Evolutionary conservation across 139 green algal species (phyloP), one percentile per base, ranked within the genome.

Genomic region (Chlamydomonas sp.): DNA sequence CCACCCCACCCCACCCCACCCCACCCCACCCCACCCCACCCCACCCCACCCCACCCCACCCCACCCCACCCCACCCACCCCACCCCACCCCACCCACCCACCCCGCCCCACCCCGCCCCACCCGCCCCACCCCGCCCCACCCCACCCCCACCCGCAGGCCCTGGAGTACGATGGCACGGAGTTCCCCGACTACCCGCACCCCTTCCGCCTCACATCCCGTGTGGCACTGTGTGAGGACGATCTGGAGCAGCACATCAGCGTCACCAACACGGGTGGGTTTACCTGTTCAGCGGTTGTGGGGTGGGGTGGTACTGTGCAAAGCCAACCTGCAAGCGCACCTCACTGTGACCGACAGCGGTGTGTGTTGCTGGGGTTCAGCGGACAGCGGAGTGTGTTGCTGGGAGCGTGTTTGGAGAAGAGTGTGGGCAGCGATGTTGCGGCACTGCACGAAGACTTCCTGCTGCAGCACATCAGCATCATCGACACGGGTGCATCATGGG

Each of bases 121-220:
- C n/a, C n/a, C 31, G 0, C 31, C 31, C 31, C 31, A 49, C 31
- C 31, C 31, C 31, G 0, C 31, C 31, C 31, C 31, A 49, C 31
- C 63, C 8, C 10, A 4, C 17, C 71, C n/a, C 17, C 75, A 16
- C 64, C n/a, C 66, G 63, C 89, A 94, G 90, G 79, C 71, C 9
- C 77, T 93, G 20, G 20, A 79, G 71, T 91, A 91, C 6, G 90
- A 77, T 73, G 90, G 92, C 61, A 78, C 17, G 49, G 78, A 90
- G 69, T 87, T 91, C 58, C 20, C 66, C 0, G 71, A 80, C 67
- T 95, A 88, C 72, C 90, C 93, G 0, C 89, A 95, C 74, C 80
- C 80, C 66, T 97, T 96, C 68, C 18, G 90, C 68, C 92, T 97
- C 58, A 60, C 5, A 3, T 88, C 96, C 8, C 88, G 49, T 9